phyloP scores from a whole-genome alignment of 208 protist genomes.

The Leishmania major region DNA sequence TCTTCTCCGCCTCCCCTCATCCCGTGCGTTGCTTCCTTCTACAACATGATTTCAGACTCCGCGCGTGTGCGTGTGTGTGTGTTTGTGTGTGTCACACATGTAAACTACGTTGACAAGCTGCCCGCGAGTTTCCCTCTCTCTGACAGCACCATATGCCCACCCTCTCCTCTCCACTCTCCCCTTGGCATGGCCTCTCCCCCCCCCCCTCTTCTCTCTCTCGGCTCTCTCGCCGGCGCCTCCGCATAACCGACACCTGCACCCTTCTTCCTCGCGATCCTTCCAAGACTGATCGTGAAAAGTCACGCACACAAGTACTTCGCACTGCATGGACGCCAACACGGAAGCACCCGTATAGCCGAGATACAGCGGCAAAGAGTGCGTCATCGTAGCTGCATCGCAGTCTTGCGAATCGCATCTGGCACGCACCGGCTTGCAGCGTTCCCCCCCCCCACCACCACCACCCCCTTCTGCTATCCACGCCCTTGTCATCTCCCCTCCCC shows the following conservation, averaged over 20 bases:
- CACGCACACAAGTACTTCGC: not conserved
- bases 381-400: too few species aligned
- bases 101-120: not conserved
- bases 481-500: not conserved
- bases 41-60: not conserved
- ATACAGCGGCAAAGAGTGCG: too few species aligned
- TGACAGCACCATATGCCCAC: not conserved
- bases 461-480: not conserved
- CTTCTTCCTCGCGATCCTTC: not conserved
- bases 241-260: not conserved
- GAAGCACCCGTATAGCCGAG: too few species aligned
- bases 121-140: not conserved
- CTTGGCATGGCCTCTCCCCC: not conserved
- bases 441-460: too few species aligned
- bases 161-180: not conserved
- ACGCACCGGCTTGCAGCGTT: too few species aligned
- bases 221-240: not conserved
- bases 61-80: not conserved
- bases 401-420: too few species aligned
- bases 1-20: not conserved
- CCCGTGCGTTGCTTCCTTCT: not conserved
- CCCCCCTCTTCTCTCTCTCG: not conserved
- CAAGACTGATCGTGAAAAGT: not conserved
- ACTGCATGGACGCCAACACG: too few species aligned
- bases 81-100: not conserved